These are phyloP conservation scores for Kwoniella sp. DNA, from an alignment of 768 basidiomycete genomes.

Conservation along the genomic window DNA sequence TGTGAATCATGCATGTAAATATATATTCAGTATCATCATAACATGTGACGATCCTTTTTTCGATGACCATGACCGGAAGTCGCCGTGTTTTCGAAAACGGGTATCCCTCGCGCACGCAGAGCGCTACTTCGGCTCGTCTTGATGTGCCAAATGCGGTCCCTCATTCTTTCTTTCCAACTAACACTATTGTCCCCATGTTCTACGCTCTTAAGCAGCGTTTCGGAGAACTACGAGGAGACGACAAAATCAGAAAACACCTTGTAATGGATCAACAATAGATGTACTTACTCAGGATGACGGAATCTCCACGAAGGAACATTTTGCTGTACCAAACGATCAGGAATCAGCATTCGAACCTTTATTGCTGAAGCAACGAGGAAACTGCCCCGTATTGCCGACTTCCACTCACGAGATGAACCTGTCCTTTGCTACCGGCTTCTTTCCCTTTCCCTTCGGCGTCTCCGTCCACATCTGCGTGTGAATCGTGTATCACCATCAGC, in stretches of 20 bases:
- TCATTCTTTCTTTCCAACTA: background rate
- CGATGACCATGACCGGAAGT: background rate
- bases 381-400: too few species aligned
- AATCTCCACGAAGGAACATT: constrained; percentile 97
- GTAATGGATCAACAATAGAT: background rate
- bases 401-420: constrained; percentile 71
- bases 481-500: background rate
- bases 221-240: constrained; percentile 38
- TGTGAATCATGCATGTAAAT: constrained; percentile 23
- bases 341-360: background rate
- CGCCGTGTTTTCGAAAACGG: background rate
- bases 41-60: background rate
- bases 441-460: constrained; percentile 94
- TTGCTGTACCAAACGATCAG: constrained; percentile 63
- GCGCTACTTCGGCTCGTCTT: background rate
- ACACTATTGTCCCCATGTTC: background rate
- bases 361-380: background rate
- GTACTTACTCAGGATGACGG: constrained; percentile 83
- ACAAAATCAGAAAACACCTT: background rate
- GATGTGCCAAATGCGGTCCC: constrained; percentile 2
- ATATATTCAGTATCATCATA: background rate
- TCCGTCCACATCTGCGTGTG: constrained; percentile 94
- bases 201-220: constrained; percentile 38
- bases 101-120: background rate
- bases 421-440: constrained; percentile 98